A percentile compares a stretch with the other conserved stretches of the same genome.
These are phyloP conservation scores for Botrytis fragariae DNA, from an alignment of 2,329 filamentous ascomycete genomes.

Conservation along the genomic window DNA sequence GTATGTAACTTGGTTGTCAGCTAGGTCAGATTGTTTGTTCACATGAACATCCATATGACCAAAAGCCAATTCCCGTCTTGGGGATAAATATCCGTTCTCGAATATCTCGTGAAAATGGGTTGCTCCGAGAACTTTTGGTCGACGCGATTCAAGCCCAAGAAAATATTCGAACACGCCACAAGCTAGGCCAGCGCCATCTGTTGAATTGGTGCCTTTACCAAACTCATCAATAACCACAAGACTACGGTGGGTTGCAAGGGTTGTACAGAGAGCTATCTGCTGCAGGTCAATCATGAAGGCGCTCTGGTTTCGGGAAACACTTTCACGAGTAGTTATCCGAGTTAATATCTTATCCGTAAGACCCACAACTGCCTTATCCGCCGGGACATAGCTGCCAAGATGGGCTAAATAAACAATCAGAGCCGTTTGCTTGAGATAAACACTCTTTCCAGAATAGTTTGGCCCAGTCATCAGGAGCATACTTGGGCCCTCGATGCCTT, in stretches of 20 bases:
- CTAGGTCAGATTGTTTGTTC: slow-evolving; percentile 49
- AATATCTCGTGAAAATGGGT: slow-evolving; percentile 73
- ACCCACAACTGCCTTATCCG: slow-evolving; percentile 71
- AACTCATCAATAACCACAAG: slow-evolving; percentile 94
- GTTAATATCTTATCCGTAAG: slow-evolving; percentile 92
- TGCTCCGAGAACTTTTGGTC: slow-evolving; percentile 58
- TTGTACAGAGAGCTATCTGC: slow-evolving; percentile 76
- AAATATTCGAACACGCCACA: slow-evolving; percentile 58
- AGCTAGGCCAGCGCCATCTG: slow-evolving; percentile 58
- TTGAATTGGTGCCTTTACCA: slow-evolving; percentile 59
- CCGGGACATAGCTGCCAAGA: slow-evolving; percentile 88
- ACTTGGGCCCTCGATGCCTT: slow-evolving; percentile 48
- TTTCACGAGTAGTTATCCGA: slow-evolving; percentile 72
- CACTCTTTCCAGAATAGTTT: slow-evolving; percentile 95
- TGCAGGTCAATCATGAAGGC: slow-evolving; percentile 77
- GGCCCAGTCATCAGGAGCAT: slow-evolving; percentile 85
- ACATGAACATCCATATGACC: slow-evolving; percentile 71
- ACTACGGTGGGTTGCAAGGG: slow-evolving; percentile 70
- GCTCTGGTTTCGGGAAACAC: slow-evolving; percentile 57
- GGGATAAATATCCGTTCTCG: slow-evolving; percentile 56
- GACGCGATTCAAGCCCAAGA: slow-evolving; percentile 44
- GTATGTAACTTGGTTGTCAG: slow-evolving; percentile 66
- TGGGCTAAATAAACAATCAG: slow-evolving; percentile 91
- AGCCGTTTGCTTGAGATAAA: slow-evolving; percentile 91
- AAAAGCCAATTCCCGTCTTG: slow-evolving; percentile 53